phyloP scores from a whole-genome alignment of 768 basidiomycete species.

The Mycena venus region DNA sequence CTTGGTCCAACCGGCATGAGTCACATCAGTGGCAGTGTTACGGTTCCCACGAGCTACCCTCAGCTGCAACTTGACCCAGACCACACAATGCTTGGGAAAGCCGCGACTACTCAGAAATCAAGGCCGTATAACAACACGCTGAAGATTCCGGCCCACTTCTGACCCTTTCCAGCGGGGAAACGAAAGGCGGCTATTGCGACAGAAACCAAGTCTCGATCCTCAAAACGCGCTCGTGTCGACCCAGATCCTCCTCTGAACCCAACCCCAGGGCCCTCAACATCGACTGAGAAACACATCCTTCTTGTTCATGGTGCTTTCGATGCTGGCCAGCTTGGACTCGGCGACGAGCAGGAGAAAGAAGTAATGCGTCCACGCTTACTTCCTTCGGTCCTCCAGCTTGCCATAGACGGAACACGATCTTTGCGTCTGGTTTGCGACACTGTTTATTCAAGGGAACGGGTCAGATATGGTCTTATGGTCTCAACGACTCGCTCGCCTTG shows the following conservation, averaged over 20 bases:
- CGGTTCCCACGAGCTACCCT: no score
- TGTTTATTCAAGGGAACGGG: not conserved
- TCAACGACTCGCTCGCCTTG: constrained; percentile 32
- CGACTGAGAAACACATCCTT: constrained; percentile 11
- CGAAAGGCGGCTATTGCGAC: not conserved
- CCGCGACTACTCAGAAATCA: not conserved
- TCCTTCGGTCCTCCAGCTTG: not conserved
- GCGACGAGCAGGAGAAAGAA: constrained; percentile 28
- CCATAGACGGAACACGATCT: not conserved
- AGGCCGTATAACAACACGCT: not conserved
- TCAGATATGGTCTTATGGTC: constrained; percentile 34
- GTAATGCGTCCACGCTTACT: constrained; percentile 32
- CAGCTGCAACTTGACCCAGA: no score
- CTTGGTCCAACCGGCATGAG: no score
- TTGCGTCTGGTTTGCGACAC: not conserved
- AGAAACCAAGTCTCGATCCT: not conserved
- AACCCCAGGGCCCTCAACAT: not conserved
- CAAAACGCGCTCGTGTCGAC: constrained; percentile 4
- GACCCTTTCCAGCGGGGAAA: constrained; percentile 1
- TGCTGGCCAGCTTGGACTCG: constrained; percentile 31
- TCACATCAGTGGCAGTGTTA: no score
- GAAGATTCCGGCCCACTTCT: not conserved
- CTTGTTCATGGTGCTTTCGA: constrained; percentile 32
- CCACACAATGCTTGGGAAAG: not conserved
- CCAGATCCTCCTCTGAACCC: not conserved